These are phyloP conservation scores for Saccharomyces hybrid DNA, from an alignment of 1,139 yeast genomes.

Conservation along the genomic window DNA sequence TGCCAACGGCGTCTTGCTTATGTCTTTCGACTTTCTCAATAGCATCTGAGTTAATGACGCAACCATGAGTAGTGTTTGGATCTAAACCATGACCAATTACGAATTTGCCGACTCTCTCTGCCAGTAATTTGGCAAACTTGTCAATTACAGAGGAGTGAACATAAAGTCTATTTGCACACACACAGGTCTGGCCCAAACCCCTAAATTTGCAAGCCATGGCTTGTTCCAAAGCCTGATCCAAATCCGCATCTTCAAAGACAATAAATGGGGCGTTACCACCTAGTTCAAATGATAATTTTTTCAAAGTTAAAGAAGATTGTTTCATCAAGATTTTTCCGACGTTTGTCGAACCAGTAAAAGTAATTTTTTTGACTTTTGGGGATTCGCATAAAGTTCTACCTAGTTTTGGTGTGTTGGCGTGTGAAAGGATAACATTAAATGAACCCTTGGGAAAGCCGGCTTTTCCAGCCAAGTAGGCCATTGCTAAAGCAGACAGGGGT, in stretches of 20 bases:
- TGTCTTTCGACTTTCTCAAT: slow-evolving; percentile 63
- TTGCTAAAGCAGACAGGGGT: slow-evolving; percentile 77
- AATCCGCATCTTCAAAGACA: slow-evolving; percentile 75
- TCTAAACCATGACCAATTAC: slow-evolving; percentile 72
- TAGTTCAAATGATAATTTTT: slow-evolving; percentile 77
- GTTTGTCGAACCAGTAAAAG: slow-evolving; percentile 86
- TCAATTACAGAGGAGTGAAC: slow-evolving; percentile 59
- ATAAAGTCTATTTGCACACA: slow-evolving; percentile 69
- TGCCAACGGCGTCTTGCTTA: slow-evolving; percentile 62
- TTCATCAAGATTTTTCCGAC: slow-evolving; percentile 76
- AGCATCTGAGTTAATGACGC: slow-evolving; percentile 63
- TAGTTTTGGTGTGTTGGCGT: slow-evolving; percentile 45
- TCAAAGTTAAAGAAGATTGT: slow-evolving; percentile 69
- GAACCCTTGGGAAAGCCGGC: slow-evolving; percentile 90
- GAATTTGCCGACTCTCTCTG: slow-evolving; percentile 46
- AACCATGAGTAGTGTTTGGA: slow-evolving; percentile 66
- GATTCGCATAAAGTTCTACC: slow-evolving; percentile 70
- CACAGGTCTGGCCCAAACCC: slow-evolving; percentile 77
- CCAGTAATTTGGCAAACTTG: slow-evolving; percentile 46
- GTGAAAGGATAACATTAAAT: slow-evolving; percentile 59
- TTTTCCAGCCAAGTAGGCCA: slow-evolving; percentile 61
- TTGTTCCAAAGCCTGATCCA: slow-evolving; percentile 70
- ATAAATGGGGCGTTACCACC: slow-evolving; percentile 95
- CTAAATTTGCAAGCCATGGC: slow-evolving; percentile 63
- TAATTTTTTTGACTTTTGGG: slow-evolving; percentile 59